Evolutionary conservation across 1,139 yeast genomes (phyloP).

Genomic region (Tardiomyces digboiensis): DNA sequence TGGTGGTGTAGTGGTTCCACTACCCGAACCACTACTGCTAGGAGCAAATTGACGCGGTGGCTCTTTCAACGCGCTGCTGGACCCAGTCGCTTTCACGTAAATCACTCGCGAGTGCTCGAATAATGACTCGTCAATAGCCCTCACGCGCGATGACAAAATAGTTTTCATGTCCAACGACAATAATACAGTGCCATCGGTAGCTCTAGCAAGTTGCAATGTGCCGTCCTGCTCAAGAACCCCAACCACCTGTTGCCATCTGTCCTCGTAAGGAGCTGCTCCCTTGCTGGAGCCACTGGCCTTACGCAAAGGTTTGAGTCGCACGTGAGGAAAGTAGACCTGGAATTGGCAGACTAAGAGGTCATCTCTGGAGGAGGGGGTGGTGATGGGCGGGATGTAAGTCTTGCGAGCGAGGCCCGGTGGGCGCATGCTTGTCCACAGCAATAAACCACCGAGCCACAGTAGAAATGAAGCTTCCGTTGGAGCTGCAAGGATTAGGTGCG

Average conservation of each 20-base stretch:
- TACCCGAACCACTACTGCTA: slow-evolving; percentile 5
- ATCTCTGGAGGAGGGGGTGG: slow-evolving; percentile 2
- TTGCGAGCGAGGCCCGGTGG: slow-evolving; percentile 11
- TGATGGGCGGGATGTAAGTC: slow-evolving; percentile 9
- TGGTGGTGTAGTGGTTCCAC: slow-evolving; percentile 9
- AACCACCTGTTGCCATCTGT: slow-evolving; percentile 70
- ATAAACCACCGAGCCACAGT: slow-evolving; percentile 6
- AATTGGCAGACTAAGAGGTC: slow-evolving; percentile 21
- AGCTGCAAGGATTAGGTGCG: background rate
- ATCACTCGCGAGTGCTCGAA: slow-evolving; percentile 47
- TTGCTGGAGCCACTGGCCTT: slow-evolving; percentile 4
- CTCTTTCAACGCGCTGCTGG: background rate
- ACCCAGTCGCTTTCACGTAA: slow-evolving; percentile 12
- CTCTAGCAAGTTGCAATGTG: slow-evolving; percentile 48
- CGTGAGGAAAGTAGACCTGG: slow-evolving; percentile 17
- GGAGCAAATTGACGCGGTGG: too few species aligned
- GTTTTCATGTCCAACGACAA: slow-evolving; percentile 51
- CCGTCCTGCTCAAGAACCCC: slow-evolving; percentile 68
- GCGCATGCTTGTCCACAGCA: slow-evolving; percentile 12
- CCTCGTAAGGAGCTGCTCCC: slow-evolving; percentile 24
- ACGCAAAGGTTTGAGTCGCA: background rate
- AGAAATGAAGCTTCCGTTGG: background rate
- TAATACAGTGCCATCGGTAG: slow-evolving; percentile 46
- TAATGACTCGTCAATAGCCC: slow-evolving; percentile 59
- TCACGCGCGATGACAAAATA: slow-evolving; percentile 54